Conservation (phyloP, 768 basidiomycete genomes). For the Pleurotus djamor region DNA sequence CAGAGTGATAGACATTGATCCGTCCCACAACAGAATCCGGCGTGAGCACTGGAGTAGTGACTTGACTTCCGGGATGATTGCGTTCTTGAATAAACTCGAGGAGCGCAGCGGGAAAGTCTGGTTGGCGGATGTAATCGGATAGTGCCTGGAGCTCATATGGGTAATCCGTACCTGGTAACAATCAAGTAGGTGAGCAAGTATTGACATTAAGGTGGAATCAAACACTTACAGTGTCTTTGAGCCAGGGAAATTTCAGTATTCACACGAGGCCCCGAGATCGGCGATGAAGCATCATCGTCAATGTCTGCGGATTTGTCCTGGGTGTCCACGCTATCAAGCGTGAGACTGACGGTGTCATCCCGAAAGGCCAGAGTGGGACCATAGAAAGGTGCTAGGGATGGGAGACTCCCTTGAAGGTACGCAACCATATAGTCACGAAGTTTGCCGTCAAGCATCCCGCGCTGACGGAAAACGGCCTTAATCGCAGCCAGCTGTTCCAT, state of each 20-base stretch:
- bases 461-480: neutral
- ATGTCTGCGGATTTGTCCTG: neutral
- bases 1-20: slow-evolving; percentile 1
- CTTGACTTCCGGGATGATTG: neutral
- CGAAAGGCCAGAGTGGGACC: neutral
- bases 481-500: slow-evolving; percentile 22
- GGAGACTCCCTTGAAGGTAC: neutral
- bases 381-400: neutral
- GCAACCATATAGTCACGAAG: neutral
- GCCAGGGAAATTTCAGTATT: too few relatives aligned
- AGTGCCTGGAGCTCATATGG: neutral
- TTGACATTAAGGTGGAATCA: too few relatives aligned
- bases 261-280: too few relatives aligned
- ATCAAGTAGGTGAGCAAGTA: too few relatives aligned
- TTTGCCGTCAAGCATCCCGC: neutral
- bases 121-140: neutral
- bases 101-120: neutral
- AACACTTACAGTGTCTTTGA: too few relatives aligned
- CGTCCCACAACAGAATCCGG: neutral
- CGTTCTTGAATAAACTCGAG: neutral
- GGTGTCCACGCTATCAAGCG: neutral
- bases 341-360: neutral
- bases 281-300: too few relatives aligned
- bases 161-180: neutral
- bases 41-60: neutral